Evolutionary conservation across 1,284 basidiomycete species (phyloP).

Genomic region (Cutaneotrichosporon daszewskae): DNA sequence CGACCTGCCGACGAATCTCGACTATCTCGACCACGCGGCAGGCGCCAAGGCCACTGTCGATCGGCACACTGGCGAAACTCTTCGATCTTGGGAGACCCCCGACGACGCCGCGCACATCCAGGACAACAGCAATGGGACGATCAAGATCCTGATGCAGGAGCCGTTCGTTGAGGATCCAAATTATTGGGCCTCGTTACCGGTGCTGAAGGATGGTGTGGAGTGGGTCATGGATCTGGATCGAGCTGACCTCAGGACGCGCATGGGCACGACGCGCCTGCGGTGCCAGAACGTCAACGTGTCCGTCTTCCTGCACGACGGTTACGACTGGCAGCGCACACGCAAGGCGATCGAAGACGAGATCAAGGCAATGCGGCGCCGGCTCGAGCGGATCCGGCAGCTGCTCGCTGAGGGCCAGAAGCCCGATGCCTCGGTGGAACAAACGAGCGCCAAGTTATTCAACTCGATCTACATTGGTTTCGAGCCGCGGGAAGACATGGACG

Average conservation of each 20-base stretch:
- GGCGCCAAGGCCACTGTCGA: conserved; percentile 51
- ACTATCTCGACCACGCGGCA: conserved; percentile 72
- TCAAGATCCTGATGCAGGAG: conserved; percentile 63
- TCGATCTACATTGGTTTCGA: conserved; percentile 82
- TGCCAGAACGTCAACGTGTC: conserved; percentile 60
- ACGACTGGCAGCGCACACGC: conserved; percentile 85
- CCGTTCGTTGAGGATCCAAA: conserved; percentile 60
- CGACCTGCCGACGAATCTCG: conserved; percentile 79
- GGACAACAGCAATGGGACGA: conserved; percentile 82
- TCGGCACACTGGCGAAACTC: conserved; percentile 53
- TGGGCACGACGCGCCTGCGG: conserved; percentile 48
- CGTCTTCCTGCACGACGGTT: conserved; percentile 79
- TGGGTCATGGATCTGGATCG: conserved; percentile 11
- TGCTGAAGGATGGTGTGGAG: conserved; percentile 43
- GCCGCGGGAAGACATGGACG: conserved; percentile 62
- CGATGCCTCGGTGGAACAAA: conserved; percentile 69
- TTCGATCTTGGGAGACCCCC: conserved; percentile 38
- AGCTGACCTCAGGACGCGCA: conserved; percentile 15
- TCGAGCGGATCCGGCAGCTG: conserved; percentile 87
- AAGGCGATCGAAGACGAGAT: conserved; percentile 81
- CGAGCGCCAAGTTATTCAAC: conserved; percentile 69
- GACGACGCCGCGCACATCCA: conserved; percentile 64
- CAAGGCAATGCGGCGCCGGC: conserved; percentile 74
- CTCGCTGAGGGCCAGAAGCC: conserved; percentile 87
- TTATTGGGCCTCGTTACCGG: conserved; percentile 61